A percentile compares a stretch with the other conserved stretches of the same genome.
These are phyloP conservation scores for Phytophthora capsici DNA, from an alignment of 352 stramenopile genomes.

Conservation along the genomic window DNA sequence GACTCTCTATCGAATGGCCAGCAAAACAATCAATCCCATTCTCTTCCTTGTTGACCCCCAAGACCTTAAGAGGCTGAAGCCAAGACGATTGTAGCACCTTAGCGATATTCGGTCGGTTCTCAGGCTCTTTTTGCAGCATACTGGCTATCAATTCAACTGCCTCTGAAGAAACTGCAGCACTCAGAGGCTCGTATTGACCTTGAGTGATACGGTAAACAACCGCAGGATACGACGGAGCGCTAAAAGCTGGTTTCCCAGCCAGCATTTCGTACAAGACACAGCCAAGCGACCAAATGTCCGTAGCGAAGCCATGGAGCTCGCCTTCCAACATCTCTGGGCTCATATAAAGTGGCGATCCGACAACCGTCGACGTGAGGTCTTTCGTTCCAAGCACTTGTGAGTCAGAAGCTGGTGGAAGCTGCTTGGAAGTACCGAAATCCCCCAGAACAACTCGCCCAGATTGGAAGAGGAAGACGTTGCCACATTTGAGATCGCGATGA, in stretches of 20 bases:
- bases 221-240: constrained; percentile 48
- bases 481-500: constrained; percentile 82
- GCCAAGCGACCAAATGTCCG: constrained; percentile 84
- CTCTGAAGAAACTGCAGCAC: constrained; percentile 17
- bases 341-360: constrained; percentile 82
- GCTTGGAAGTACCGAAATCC: constrained; percentile 78
- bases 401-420: constrained; percentile 23
- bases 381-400: constrained; percentile 5
- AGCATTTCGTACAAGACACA: constrained; percentile 85
- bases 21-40: neutral
- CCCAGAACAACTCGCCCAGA: constrained; percentile 49
- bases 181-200: constrained; percentile 39
- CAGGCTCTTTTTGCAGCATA: constrained; percentile 39
- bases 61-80: neutral
- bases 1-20: neutral
- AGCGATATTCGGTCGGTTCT: constrained; percentile 15
- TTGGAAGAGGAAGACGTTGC: too few relatives aligned
- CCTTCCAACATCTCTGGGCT: constrained; percentile 40
- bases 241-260: constrained; percentile 65
- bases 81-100: constrained; percentile 27
- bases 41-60: neutral
- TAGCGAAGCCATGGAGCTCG: constrained; percentile 66
- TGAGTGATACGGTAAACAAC: constrained; percentile 58
- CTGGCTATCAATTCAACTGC: constrained; percentile 21
- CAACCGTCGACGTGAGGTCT: constrained; percentile 48